Conservation (phyloP, 805 yeast species). For the Yarrowia deformans region DNA sequence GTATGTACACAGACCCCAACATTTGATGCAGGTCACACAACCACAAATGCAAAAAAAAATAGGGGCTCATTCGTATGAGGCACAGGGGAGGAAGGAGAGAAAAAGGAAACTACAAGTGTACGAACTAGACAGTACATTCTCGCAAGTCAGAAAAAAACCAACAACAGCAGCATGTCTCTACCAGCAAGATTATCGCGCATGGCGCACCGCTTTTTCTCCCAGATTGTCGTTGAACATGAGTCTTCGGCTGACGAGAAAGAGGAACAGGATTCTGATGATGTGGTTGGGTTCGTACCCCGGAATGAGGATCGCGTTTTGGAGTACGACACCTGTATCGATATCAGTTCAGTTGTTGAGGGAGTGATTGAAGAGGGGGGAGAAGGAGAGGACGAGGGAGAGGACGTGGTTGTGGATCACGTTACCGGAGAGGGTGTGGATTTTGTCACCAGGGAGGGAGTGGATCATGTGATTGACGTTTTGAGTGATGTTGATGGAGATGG, state of each 20-base stretch:
- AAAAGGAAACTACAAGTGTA: too few relatives aligned
- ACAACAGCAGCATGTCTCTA: constrained; percentile 2
- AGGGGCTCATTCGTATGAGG: constrained; percentile 28
- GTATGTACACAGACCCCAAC: constrained; percentile 2
- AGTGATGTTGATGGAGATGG: background rate
- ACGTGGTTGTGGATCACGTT: background rate
- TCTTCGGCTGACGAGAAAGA: background rate
- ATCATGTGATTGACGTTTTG: too few relatives aligned
- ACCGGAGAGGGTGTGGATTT: background rate
- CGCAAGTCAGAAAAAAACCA: too few relatives aligned
- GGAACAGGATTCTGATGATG: constrained; percentile 10
- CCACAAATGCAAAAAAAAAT: constrained; percentile 14
- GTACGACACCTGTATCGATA: constrained; percentile 30
- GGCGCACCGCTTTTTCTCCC: constrained; percentile 32
- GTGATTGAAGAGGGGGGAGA: background rate
- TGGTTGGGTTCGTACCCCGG: constrained; percentile 14
- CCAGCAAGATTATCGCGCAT: constrained; percentile 22
- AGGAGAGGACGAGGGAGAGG: background rate
- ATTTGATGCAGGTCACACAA: constrained; percentile 17
- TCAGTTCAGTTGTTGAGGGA: background rate
- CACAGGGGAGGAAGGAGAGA: background rate
- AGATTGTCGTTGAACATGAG: constrained; percentile 16
- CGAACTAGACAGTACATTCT: too few relatives aligned
- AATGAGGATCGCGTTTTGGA: constrained; percentile 15
- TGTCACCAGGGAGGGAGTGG: too few relatives aligned